Percentiles rank a stretch among this genome's conserved stretches.
phyloP scores from a whole-genome alignment of 208 protist species.

The Phytomonas francai region DNA sequence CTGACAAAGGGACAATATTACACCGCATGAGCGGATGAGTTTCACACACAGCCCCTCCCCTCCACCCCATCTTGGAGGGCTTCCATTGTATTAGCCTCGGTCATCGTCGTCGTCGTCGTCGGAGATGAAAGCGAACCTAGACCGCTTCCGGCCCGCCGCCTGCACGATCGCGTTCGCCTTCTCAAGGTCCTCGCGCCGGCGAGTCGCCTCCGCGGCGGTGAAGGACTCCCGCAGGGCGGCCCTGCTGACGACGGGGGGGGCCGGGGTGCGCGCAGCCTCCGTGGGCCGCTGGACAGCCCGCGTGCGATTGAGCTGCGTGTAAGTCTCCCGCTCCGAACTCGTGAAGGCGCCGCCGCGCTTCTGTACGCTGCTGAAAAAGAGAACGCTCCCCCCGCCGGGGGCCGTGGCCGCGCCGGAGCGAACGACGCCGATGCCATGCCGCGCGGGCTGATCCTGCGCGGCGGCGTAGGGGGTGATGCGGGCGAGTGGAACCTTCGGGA shows the following conservation, averaged over 20 bases:
- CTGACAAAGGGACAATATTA: not conserved
- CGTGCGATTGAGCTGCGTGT: slow-evolving; percentile 48
- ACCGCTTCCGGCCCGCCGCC: slow-evolving; percentile 21
- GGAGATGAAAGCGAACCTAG: slow-evolving; percentile 21
- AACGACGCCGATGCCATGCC: slow-evolving; percentile 68
- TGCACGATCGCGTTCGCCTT: slow-evolving; percentile 17
- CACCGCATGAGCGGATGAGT: not conserved
- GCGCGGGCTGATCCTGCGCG: slow-evolving; percentile 41
- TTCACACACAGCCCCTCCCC: slow-evolving; percentile 3
- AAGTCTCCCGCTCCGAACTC: slow-evolving; percentile 53
- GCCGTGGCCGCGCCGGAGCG: slow-evolving; percentile 35
- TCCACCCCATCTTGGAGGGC: not conserved
- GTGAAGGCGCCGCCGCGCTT: slow-evolving; percentile 75
- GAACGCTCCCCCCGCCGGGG: slow-evolving; percentile 39
- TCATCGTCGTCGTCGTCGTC: slow-evolving; percentile 21
- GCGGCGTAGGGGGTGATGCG: slow-evolving; percentile 57
- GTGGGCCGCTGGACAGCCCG: slow-evolving; percentile 32
- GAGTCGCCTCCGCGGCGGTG: slow-evolving; percentile 21
- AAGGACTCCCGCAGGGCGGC: slow-evolving; percentile 7
- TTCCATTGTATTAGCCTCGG: not conserved
- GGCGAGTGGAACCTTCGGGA: slow-evolving; percentile 16
- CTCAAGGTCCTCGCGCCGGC: slow-evolving; percentile 17
- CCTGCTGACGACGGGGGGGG: slow-evolving; percentile 12
- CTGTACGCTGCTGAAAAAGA: slow-evolving; percentile 81
- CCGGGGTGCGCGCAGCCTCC: slow-evolving; percentile 16